These are phyloP conservation scores for Leucogyrophana mollusca DNA, from an alignment of 768 basidiomycete genomes.

Conservation along the genomic window DNA sequence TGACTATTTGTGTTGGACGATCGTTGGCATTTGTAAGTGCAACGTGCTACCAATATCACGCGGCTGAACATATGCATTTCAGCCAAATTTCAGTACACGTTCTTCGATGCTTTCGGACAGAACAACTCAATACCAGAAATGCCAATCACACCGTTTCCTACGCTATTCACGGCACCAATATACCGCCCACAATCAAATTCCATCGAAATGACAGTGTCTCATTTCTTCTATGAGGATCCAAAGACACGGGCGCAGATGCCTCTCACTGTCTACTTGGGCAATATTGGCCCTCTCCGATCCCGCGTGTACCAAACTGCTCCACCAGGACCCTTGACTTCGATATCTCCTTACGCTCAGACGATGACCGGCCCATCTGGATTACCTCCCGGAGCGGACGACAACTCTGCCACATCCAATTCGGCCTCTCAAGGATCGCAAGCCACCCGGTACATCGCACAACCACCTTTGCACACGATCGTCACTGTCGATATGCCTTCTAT, in stretches of 20 bases:
- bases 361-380: slow-evolving; percentile 37
- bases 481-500: slow-evolving; percentile 84
- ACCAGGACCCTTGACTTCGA: slow-evolving; percentile 64
- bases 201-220: slow-evolving; percentile 81
- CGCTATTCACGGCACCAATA: slow-evolving; percentile 74
- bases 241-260: slow-evolving; percentile 63
- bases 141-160: slow-evolving; percentile 89
- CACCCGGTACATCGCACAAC: slow-evolving; percentile 51
- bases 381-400: slow-evolving; percentile 23
- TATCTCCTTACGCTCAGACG: slow-evolving; percentile 57
- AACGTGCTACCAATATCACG: slow-evolving; percentile 6
- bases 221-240: slow-evolving; percentile 82
- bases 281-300: slow-evolving; percentile 79
- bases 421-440: slow-evolving; percentile 20
- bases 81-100: slow-evolving; percentile 95
- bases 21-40: slow-evolving; percentile 87
- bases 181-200: slow-evolving; percentile 72
- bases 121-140: slow-evolving; percentile 73
- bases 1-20: slow-evolving; percentile 95
- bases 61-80: slow-evolving; percentile 18
- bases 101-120: slow-evolving; percentile 86
- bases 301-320: slow-evolving; percentile 74
- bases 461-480: slow-evolving; percentile 73
- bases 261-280: slow-evolving; percentile 86
- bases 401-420: slow-evolving; percentile 16